Evolutionary conservation across 805 yeast species (phyloP).

Genomic region (Pichia californica): DNA sequence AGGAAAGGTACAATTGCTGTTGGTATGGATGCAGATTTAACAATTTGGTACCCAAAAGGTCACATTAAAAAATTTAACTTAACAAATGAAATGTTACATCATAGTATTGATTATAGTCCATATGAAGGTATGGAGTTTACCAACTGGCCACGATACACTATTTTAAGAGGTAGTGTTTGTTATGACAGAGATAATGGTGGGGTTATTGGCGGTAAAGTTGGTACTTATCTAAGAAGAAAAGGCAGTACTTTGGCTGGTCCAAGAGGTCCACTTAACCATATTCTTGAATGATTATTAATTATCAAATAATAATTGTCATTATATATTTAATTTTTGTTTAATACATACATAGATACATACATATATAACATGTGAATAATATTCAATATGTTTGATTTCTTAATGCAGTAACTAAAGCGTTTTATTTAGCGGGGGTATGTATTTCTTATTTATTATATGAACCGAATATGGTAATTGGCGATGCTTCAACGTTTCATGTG

Average conservation of each 20-base stretch:
- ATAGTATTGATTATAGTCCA: constrained; percentile 33
- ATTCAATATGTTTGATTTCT: too few relatives aligned
- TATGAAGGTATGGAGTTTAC: constrained; percentile 32
- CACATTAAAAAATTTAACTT: constrained; percentile 20
- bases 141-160: constrained; percentile 40
- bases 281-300: constrained; percentile 4
- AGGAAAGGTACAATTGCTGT: constrained; percentile 37
- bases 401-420: too few relatives aligned
- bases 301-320: too few relatives aligned
- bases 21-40: constrained; percentile 43
- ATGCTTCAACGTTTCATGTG: too few relatives aligned
- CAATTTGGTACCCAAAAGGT: constrained; percentile 38
- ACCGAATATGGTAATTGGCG: too few relatives aligned
- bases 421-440: too few relatives aligned
- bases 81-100: constrained; percentile 29
- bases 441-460: too few relatives aligned
- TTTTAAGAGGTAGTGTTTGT: constrained; percentile 32
- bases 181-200: constrained; percentile 26
- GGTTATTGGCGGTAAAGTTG: constrained; percentile 14
- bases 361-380: too few relatives aligned
- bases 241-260: constrained; percentile 17
- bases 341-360: too few relatives aligned
- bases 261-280: constrained; percentile 18
- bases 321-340: too few relatives aligned
- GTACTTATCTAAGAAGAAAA: constrained; percentile 24